Evolutionary conservation across 148 eudicot genomes (phyloP), one percentile per base, ranked within the genome.

Genomic region (Mesembryanthemum crystallinum): DNA sequence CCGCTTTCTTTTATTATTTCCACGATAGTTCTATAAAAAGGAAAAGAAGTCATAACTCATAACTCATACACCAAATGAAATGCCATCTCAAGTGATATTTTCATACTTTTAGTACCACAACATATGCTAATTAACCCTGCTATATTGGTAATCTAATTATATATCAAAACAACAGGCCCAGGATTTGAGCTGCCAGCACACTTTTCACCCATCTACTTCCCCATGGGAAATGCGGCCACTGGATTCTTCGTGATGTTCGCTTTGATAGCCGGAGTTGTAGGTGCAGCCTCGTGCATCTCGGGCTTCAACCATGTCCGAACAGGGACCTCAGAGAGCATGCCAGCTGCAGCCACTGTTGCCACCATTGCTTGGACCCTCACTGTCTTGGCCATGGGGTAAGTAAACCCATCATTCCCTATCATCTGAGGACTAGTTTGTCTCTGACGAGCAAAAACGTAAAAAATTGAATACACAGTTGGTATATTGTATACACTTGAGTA

Each of bases 181-280:
- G 97, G 83, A n/a, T 78, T 86, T 4, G 52, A 85, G 64, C 80
- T 94, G 0, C 98, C 98, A 0, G 95, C 97, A 58, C 97, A 94
- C 73, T 94, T 94, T 77, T 90, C 95, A 42, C 97, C 98, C 1
- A 90, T 94, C 25, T 87, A 82, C 85, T 94, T 94, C 73, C 98
- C 98, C 0, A 94, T 94, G 93, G 98, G 98, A 27, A 91, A 94
- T 42, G 95, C 95, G 0, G 96, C 96, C 17, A 92, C 98, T 17
- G 97, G 98, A 20, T 94, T 92, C 84, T 92, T 94, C 37, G 97
- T 92, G 20, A 63, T 73, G 59, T 90, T 90, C 71, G 83, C 93
- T 71, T 54, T 94, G 73, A 78, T 94, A 28, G 98, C 98, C 2
- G 95, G 98, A 64, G 97, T 92, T 29, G 93, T 88, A 25, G 98